phyloP scores from a whole-genome alignment of 2,329 filamentous ascomycete genomes.

The Colletotrichum musicola region DNA sequence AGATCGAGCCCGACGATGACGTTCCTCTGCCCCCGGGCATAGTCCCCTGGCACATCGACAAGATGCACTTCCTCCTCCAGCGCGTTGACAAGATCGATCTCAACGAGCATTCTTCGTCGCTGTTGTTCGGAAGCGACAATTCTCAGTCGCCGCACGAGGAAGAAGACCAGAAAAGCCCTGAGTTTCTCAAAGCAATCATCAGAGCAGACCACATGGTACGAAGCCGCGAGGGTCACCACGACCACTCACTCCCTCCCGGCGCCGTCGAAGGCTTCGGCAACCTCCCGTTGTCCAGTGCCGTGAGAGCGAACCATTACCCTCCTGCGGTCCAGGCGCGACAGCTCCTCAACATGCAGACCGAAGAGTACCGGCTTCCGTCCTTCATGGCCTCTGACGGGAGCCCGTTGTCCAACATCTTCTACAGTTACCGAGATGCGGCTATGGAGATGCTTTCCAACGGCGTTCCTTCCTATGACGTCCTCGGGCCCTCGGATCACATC shows the following conservation, averaged over 20 bases:
- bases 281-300: conserved; percentile 22
- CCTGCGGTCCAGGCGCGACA: conserved; percentile 16
- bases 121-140: neutral
- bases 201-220: neutral
- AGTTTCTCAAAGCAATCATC: conserved; percentile 9
- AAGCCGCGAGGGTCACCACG: neutral
- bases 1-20: conserved; percentile 1
- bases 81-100: conserved; percentile 16
- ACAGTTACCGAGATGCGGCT: conserved; percentile 28
- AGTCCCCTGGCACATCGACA: conserved; percentile 21
- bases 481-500: conserved; percentile 21
- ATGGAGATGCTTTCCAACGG: conserved; percentile 30
- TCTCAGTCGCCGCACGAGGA: neutral
- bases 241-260: conserved; percentile 7
- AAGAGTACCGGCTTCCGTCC: conserved; percentile 31
- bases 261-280: conserved; percentile 32
- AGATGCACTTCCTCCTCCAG: conserved; percentile 30
- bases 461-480: conserved; percentile 2
- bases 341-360: conserved; percentile 17
- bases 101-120: neutral
- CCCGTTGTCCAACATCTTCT: conserved; percentile 27
- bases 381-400: conserved; percentile 30
- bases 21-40: neutral
- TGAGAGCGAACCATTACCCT: conserved; percentile 25
- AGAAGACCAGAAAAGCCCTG: conserved; percentile 1